Evolutionary conservation across 2,329 filamentous ascomycete genomes (phyloP).

Genomic region (Aspergillus unguis): DNA sequence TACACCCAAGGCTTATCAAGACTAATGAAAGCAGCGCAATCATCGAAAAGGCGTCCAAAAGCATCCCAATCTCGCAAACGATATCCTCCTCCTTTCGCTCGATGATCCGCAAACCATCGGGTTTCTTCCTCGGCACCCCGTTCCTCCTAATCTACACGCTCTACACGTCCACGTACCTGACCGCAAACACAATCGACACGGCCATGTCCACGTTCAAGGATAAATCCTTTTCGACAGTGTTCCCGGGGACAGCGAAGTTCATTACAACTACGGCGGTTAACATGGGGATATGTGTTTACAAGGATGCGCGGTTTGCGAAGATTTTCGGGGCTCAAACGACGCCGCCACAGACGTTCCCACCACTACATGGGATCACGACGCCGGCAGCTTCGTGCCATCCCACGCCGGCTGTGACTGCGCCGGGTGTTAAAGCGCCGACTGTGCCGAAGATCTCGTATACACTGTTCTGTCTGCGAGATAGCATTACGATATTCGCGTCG

Average conservation of each 20-base stretch:
- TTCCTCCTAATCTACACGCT: slow-evolving; percentile 55
- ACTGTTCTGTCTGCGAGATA: slow-evolving; percentile 79
- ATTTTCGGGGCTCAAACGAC: slow-evolving; percentile 61
- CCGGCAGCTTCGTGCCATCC: slow-evolving; percentile 19
- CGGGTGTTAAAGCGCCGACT: slow-evolving; percentile 21
- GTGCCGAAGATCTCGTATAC: slow-evolving; percentile 70
- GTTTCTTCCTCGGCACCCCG: slow-evolving; percentile 47
- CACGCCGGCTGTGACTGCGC: slow-evolving; percentile 15
- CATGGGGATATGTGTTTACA: slow-evolving; percentile 81
- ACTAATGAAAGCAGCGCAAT: slow-evolving; percentile 30
- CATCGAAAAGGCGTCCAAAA: slow-evolving; percentile 49
- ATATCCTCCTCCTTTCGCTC: slow-evolving; percentile 39
- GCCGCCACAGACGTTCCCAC: slow-evolving; percentile 25
- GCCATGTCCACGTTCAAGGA: slow-evolving; percentile 61
- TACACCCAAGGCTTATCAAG: too few relatives aligned
- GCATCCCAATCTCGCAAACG: slow-evolving; percentile 41
- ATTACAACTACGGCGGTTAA: slow-evolving; percentile 76
- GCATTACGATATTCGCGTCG: slow-evolving; percentile 82
- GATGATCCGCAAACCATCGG: slow-evolving; percentile 39
- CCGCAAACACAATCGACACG: slow-evolving; percentile 85
- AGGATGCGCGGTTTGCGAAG: slow-evolving; percentile 79
- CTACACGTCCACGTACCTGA: slow-evolving; percentile 86
- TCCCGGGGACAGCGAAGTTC: slow-evolving; percentile 76
- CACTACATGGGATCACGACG: slow-evolving; percentile 11
- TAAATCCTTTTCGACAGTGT: slow-evolving; percentile 58